Base-by-base conservation (phyloP, 2,329 filamentous ascomycete species). In the Penicillium aurantiogriseum region DNA sequence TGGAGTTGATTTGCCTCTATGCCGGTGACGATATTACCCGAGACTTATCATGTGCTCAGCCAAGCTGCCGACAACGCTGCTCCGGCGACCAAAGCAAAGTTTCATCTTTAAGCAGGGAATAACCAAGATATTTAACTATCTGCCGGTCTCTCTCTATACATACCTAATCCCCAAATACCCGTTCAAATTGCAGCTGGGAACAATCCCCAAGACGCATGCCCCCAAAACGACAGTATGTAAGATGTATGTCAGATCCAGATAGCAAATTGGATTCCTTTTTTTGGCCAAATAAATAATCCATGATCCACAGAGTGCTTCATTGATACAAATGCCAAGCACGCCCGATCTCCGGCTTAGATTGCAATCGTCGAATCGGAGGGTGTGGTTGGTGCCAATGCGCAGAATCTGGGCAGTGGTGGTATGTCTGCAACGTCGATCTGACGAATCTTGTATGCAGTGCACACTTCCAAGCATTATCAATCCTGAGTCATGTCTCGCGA, bases 321-420 rank as follows among this genome's bases (percentile, higher is more conserved):
- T 36, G 31, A 36, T 42, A 46, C 23, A 5, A 27, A 53, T 19
- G 25, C 45, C 45, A 38, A 60, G 50, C 31, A 45, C 46, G 29
- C 27, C 21, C 23, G 23, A 33, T 39, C 48, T 33, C 43, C 40
- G 21, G 60, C 40, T 51, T 39, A 19, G 13, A 53, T 62, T 19
- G 17, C 17, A 58, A 60, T 56, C 29, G 10, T 48, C 60, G 48
- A 62, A 62, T 60, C 51, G 48, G 60, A 62, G 31, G 17, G 13
- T 21, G 51, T 45, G 51, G 56, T 49, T 29, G 44, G 31, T 35
- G 27, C 44, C 29, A n/a, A 31, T 33, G 40, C 13, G 31, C 36
- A 38, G 44, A 29, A 42, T 49, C 19, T 40, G 44, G 15, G 31
- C 45, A 15, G 29, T 36, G 21, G 39, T 40, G 27, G 38, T 29